Evolutionary conservation across 2,329 filamentous ascomycete species (phyloP).

Genomic region (Macroventuria anomochaeta): DNA sequence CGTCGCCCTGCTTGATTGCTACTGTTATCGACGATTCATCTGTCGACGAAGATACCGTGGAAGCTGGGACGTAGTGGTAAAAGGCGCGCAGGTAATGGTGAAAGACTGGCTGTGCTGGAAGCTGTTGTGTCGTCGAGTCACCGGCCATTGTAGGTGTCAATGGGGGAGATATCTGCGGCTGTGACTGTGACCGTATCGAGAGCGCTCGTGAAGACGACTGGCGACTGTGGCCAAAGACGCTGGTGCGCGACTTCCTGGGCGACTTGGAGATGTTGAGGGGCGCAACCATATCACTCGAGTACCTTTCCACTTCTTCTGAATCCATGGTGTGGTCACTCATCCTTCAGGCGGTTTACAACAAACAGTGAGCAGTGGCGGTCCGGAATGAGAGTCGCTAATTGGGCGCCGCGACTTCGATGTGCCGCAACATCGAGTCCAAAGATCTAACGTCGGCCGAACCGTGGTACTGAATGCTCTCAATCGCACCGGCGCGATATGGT

Average conservation of each 20-base stretch:
- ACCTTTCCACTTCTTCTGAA: slow-evolving; percentile 39
- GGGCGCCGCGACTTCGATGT: slow-evolving; percentile 32
- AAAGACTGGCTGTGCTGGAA: slow-evolving; percentile 69
- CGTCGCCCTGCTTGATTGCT: slow-evolving; percentile 85
- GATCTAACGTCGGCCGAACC: slow-evolving; percentile 19
- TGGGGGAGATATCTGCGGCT: slow-evolving; percentile 74
- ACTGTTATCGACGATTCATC: slow-evolving; percentile 72
- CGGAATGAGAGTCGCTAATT: slow-evolving; percentile 30
- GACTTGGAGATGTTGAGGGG: slow-evolving; percentile 49
- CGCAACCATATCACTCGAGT: slow-evolving; percentile 46
- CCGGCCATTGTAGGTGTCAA: slow-evolving; percentile 71
- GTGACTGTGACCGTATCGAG: slow-evolving; percentile 41
- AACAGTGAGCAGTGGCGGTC: slow-evolving; percentile 9
- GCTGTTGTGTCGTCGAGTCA: slow-evolving; percentile 62
- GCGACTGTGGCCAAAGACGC: slow-evolving; percentile 34
- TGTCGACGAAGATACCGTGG: slow-evolving; percentile 78
- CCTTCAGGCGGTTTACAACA: slow-evolving; percentile 10
- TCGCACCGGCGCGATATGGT: neutral
- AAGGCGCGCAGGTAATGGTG: slow-evolving; percentile 95
- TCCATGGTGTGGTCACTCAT: slow-evolving; percentile 41
- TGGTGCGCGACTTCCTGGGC: slow-evolving; percentile 35
- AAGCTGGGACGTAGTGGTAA: slow-evolving; percentile 85
- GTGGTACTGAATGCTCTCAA: slow-evolving; percentile 6
- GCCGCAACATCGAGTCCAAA: slow-evolving; percentile 39
- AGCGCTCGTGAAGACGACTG: slow-evolving; percentile 43